Evolutionary conservation across 1,284 basidiomycete species (phyloP).

Genomic region (Fomitopsis schrenkii): DNA sequence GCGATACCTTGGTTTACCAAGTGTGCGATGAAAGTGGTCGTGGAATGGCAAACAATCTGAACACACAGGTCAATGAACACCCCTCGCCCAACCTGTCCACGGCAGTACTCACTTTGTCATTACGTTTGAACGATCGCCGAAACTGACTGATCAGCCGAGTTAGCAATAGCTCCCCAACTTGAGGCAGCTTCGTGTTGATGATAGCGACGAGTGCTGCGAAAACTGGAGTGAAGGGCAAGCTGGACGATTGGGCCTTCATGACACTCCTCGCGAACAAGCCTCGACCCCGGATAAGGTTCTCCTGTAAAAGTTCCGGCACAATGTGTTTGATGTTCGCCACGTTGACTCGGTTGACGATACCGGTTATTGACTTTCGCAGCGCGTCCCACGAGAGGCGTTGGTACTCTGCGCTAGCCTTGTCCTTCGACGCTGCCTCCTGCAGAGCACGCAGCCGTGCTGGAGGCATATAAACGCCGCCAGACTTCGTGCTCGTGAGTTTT

Average conservation of each 20-base stretch:
- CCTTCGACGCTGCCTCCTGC: constrained; percentile 80
- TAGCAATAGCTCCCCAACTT: constrained; percentile 91
- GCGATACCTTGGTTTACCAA: constrained; percentile 96
- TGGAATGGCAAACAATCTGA: constrained; percentile 89
- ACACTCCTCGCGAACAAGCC: constrained; percentile 90
- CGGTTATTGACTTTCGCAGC: constrained; percentile 95
- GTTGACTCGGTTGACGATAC: constrained; percentile 99
- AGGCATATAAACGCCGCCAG: constrained; percentile 96
- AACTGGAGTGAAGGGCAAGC: constrained; percentile 96
- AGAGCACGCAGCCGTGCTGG: constrained; percentile 90
- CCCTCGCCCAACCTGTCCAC: background rate
- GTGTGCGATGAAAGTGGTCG: constrained; percentile 95
- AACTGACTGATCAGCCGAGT: constrained; percentile 93
- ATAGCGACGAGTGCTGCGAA: constrained; percentile 94
- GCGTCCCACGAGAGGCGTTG: constrained; percentile 98
- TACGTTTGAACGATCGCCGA: constrained; percentile 91
- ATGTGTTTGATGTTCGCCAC: constrained; percentile 96
- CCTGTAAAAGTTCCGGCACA: constrained; percentile 89
- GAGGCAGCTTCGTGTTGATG: constrained; percentile 96
- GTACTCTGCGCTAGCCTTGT: constrained; percentile 90
- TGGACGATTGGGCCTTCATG: constrained; percentile 97
- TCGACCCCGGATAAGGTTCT: constrained; percentile 88
- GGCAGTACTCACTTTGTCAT: constrained; percentile 81
- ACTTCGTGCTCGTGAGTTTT: constrained; percentile 73
- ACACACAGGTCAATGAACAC: background rate